A percentile compares a stretch with the other conserved stretches of the same genome.
phyloP scores from a whole-genome alignment of 495 filamentous ascomycete species.

The Lichenothelia convexa region DNA sequence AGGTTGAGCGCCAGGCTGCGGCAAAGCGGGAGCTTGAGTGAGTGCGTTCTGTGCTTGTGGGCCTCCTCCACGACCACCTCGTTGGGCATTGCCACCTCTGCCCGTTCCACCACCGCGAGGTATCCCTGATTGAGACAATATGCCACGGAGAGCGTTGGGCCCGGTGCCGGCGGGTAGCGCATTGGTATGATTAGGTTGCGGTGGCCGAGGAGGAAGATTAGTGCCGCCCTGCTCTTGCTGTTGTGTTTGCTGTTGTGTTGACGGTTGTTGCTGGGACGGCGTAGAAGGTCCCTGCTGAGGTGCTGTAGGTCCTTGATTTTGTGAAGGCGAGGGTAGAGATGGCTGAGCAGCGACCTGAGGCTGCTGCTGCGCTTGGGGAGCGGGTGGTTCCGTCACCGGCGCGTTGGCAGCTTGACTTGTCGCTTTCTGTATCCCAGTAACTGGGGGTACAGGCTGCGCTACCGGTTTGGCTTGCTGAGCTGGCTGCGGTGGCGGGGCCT shows the following conservation, averaged over 20 bases:
- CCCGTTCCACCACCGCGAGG: background rate
- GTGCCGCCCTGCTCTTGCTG: conserved; percentile 2
- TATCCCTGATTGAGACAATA: conserved; percentile 1
- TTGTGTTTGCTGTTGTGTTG: conserved; percentile 5
- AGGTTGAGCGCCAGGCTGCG: background rate
- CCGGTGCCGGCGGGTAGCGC: conserved; percentile 12
- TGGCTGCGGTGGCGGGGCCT: conserved; percentile 26
- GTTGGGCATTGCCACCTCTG: conserved; percentile 1
- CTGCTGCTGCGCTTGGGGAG: conserved; percentile 1
- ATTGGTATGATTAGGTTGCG: background rate
- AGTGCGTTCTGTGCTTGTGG: background rate
- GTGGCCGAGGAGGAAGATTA: background rate
- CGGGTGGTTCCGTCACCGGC: conserved; percentile 3
- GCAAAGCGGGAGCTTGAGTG: background rate
- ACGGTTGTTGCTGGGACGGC: background rate
- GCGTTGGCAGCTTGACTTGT: conserved; percentile 11
- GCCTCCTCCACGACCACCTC: background rate
- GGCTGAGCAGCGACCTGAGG: background rate
- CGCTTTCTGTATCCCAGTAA: background rate
- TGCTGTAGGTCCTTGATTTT: background rate
- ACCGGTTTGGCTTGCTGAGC: conserved; percentile 8
- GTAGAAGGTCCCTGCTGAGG: conserved; percentile 5
- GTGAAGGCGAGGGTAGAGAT: conserved; percentile 1
- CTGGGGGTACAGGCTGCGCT: background rate
- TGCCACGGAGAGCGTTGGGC: conserved; percentile 13